Evolutionary conservation across 257 asterid species (phyloP), one percentile per base, ranked within the genome.

Genomic region (Przewalskia tangutica): DNA sequence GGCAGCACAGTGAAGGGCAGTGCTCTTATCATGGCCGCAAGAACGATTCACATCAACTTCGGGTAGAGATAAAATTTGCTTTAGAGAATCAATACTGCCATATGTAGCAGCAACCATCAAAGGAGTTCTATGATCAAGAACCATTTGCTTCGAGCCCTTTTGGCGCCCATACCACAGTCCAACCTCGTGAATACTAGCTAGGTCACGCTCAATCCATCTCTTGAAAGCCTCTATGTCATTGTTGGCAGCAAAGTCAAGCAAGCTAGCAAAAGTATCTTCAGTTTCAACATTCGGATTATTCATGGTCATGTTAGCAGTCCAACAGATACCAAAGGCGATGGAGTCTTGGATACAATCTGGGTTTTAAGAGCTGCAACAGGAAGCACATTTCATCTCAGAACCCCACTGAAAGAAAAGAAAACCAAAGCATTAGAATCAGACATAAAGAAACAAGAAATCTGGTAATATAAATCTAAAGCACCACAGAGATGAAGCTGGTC

Each of bases 161-260:
- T 86, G 88, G 6, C 95, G 94, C 8, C 93, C 94, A 50, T 92
- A 94, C 98, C 98, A 94, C 36, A 80, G 58, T 51, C 97, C 98
- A n/a, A 84, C 92, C 83, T 90, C 97, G 7, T 91, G 89, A 64
- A 90, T 81, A 38, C 84, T 83, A 11, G 89, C 82, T 0, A 91
- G 89, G 8, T 89, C 88, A 13, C 44, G 84, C 5, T 88, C 92
- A 3, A 85, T 79, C 40, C 75, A 86, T 82, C 60, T 84, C 77
- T 83, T 89, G 65, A 91, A 91, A 46, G 89, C 40, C 20, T 76
- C 81, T 6, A 82, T 51, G 23, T 82, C 81, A 73, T 82, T 48
- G 64, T 82, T 76, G 64, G 85, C 85, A 55, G 85, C 85, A 76
- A 82, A 60, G 58, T 82, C 85, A 75, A 82, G 85, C 73, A 82